A percentile compares a stretch with the other conserved stretches of the same genome.
These are phyloP conservation scores for Albugo laibachii DNA, from an alignment of 352 stramenopile genomes.

Conservation along the genomic window DNA sequence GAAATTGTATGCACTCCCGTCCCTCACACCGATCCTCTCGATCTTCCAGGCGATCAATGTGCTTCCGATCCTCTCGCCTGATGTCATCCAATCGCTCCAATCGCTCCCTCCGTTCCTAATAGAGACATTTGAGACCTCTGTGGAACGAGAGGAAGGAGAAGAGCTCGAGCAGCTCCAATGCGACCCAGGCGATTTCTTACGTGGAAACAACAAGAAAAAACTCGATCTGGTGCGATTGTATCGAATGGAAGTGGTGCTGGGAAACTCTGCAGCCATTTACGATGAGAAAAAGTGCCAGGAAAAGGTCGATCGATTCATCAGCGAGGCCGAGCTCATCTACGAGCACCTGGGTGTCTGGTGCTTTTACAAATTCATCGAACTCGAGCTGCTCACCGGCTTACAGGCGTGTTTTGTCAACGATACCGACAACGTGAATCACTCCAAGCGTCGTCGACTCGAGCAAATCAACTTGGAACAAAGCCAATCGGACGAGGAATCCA, in stretches of 20 bases:
- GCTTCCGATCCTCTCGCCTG: conserved; percentile 17
- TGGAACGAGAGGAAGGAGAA: neutral
- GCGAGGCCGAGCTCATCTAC: conserved; percentile 38
- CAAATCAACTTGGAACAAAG: conserved; percentile 7
- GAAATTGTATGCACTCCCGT: conserved; percentile 21
- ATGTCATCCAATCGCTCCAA: conserved; percentile 6
- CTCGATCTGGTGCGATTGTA: conserved; percentile 43
- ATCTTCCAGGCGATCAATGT: conserved; percentile 45
- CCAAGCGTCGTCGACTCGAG: conserved; percentile 12
- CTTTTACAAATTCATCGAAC: conserved; percentile 56
- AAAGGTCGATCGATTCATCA: conserved; percentile 46
- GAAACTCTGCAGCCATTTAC: conserved; percentile 45
- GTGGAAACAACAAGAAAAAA: conserved; percentile 46
- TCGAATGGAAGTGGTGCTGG: conserved; percentile 37
- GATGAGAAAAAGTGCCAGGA: conserved; percentile 59
- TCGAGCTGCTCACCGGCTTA: conserved; percentile 56
- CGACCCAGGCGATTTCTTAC: conserved; percentile 14
- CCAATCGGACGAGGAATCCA: conserved; percentile 8
- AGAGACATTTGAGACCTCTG: conserved; percentile 4
- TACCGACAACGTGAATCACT: conserved; percentile 33
- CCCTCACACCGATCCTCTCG: conserved; percentile 29
- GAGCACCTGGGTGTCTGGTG: conserved; percentile 53
- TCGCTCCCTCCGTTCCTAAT: conserved; percentile 8
- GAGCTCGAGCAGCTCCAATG: conserved; percentile 18
- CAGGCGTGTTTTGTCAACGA: conserved; percentile 44